Evolutionary conservation across 2,329 filamentous ascomycete species (phyloP).

Genomic region (Drechslerella dactyloides): DNA sequence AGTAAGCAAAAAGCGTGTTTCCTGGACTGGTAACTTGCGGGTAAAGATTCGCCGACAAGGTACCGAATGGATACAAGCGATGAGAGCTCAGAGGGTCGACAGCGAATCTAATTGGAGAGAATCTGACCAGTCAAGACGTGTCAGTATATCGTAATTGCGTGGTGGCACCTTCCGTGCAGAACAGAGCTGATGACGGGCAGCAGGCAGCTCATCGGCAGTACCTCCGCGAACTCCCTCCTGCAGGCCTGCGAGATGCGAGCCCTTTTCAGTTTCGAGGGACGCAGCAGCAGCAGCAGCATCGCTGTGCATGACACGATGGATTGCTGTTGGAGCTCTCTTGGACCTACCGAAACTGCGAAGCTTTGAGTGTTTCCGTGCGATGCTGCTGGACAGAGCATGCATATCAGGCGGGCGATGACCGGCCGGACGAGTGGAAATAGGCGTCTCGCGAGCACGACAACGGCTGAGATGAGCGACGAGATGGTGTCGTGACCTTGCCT

Average conservation of each 20-base stretch:
- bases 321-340: slow-evolving; percentile 19
- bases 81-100: slow-evolving; percentile 9
- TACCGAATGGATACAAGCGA: slow-evolving; percentile 36
- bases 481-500: slow-evolving; percentile 17
- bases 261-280: not conserved
- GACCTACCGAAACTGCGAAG: slow-evolving; percentile 34
- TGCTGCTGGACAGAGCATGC: slow-evolving; percentile 30
- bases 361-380: slow-evolving; percentile 17
- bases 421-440: not conserved
- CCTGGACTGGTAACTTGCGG: slow-evolving; percentile 30
- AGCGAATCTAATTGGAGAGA: slow-evolving; percentile 37
- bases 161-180: slow-evolving; percentile 46
- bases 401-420: slow-evolving; percentile 6
- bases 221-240: not conserved
- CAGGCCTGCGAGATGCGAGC: not conserved
- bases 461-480: slow-evolving; percentile 32
- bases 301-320: not conserved
- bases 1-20: slow-evolving; percentile 45
- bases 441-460: slow-evolving; percentile 34
- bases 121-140: slow-evolving; percentile 37
- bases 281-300: not conserved
- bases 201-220: not conserved
- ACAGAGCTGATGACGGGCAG: slow-evolving; percentile 1
- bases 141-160: slow-evolving; percentile 35
- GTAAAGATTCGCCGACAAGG: slow-evolving; percentile 36